Evolutionary conservation across 805 yeast genomes (phyloP), one percentile per base, ranked within the genome.

Genomic region (Candida mattraensis): DNA sequence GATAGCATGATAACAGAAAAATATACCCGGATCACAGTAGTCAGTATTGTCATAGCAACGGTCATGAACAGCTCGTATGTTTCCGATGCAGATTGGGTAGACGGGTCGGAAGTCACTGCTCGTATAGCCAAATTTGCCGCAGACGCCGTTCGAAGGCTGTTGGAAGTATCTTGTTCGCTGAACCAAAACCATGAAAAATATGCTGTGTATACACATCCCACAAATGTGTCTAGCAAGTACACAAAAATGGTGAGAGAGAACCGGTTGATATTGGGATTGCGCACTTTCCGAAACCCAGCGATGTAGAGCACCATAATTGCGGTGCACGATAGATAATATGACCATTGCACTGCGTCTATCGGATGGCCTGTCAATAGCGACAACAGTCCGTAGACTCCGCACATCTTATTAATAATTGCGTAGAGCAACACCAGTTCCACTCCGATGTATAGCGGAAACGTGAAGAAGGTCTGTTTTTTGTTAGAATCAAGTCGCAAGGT

Each of bases 331-430:
- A 83, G 49, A 58, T 89, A 87, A 47, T 80, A 77, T 1, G 83
- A 40, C 93, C 96, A 85, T 56, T 91, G 97, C 64, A 84, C 66
- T 42, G 80, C 74, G 41, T 79, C 80, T 37, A 89, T 69, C 2
- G 93, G 93, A 54, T 89, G 96, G 2, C 96, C 93, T 0, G 97
- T 89, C 53, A 91, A 74, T 17, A 91, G 59, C 1, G 97, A 88
- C 15, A 88, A 65, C 22, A 91, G 66, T 18, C 97, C 99, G 60
- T 83, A 91, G 14, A 80, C 68, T 7, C 98, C 96, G 40, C 95
- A 80, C 47, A 89, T 86, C 57, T 89, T 89, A 66, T 91, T 91
- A 45, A 89, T 70, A 23, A 88, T 73, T 11, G 89, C 83, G 23
- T 85, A 68, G 1, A 86, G 82, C 5, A 88, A 68, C 14, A 83